A percentile compares a stretch with the other conserved stretches of the same genome.
Conservation (phyloP, 495 filamentous ascomycete genomes). For the Acidomyces sp. region DNA sequence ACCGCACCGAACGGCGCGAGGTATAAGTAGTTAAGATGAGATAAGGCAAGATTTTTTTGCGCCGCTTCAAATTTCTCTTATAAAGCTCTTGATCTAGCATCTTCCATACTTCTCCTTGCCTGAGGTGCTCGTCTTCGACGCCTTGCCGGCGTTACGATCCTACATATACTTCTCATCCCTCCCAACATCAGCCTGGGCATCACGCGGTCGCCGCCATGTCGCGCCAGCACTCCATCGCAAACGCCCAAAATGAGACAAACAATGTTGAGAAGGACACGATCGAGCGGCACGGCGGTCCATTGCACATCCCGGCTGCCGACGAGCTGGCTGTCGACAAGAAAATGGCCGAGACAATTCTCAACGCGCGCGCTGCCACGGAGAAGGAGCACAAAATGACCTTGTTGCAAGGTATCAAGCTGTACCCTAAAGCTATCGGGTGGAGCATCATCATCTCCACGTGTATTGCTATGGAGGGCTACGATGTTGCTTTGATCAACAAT, state of each 20-base stretch:
- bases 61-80: too few species aligned
- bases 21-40: too few species aligned
- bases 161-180: too few species aligned
- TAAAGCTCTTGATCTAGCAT: too few species aligned
- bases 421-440: slow-evolving; percentile 49
- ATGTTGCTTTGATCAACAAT: slow-evolving; percentile 45
- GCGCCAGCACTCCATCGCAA: neutral
- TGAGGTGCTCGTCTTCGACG: too few species aligned
- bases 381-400: slow-evolving; percentile 28
- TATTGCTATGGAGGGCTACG: slow-evolving; percentile 55
- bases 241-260: neutral
- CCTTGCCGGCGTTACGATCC: too few species aligned
- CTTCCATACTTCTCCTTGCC: too few species aligned
- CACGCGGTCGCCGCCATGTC: neutral
- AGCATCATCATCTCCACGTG: slow-evolving; percentile 47
- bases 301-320: slow-evolving; percentile 8
- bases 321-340: slow-evolving; percentile 1
- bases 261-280: slow-evolving; percentile 1
- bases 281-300: slow-evolving; percentile 1
- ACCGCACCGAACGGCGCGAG: too few species aligned
- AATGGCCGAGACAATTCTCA: slow-evolving; percentile 6
- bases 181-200: too few species aligned
- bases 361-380: slow-evolving; percentile 21
- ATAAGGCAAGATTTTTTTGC: too few species aligned
- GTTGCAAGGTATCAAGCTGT: slow-evolving; percentile 31